Evolutionary conservation across 805 yeast species (phyloP).

Genomic region (Lipomyces lipofer): DNA sequence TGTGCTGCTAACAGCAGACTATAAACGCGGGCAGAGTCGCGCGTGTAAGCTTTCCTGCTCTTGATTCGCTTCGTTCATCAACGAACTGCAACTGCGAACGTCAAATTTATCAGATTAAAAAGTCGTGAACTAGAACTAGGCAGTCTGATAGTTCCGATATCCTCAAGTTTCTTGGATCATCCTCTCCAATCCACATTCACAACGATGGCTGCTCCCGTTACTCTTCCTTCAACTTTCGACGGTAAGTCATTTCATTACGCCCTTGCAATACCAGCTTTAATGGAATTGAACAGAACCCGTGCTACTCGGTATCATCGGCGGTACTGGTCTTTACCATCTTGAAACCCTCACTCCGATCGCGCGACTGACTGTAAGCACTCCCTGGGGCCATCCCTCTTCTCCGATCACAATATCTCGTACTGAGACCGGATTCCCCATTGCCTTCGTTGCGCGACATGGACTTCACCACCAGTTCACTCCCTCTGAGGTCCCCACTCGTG

Average conservation of each 20-base stretch:
- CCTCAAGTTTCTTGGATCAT: background rate
- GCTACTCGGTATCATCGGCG: conserved; percentile 88
- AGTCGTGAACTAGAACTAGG: background rate
- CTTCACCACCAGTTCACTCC: conserved; percentile 86
- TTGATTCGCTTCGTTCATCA: no score
- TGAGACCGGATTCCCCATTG: conserved; percentile 74
- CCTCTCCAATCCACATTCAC: background rate
- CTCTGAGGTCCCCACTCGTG: conserved; percentile 85
- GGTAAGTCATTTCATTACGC: conserved; percentile 19
- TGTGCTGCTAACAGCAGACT: no score
- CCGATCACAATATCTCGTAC: conserved; percentile 90
- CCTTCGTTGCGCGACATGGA: conserved; percentile 95
- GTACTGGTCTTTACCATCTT: conserved; percentile 93
- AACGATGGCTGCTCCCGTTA: conserved; percentile 9
- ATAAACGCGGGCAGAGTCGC: no score
- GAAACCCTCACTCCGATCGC: conserved; percentile 85
- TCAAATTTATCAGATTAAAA: background rate
- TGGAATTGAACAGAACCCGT: conserved; percentile 53
- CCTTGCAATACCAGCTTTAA: background rate
- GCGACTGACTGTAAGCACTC: conserved; percentile 76
- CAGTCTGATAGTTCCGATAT: background rate
- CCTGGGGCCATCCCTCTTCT: conserved; percentile 97
- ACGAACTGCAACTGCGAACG: no score
- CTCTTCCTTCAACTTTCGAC: conserved; percentile 34
- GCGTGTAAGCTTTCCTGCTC: no score